Evolutionary conservation across 305 asterid genomes (phyloP).

Genomic region (Nicotiana rustica): DNA sequence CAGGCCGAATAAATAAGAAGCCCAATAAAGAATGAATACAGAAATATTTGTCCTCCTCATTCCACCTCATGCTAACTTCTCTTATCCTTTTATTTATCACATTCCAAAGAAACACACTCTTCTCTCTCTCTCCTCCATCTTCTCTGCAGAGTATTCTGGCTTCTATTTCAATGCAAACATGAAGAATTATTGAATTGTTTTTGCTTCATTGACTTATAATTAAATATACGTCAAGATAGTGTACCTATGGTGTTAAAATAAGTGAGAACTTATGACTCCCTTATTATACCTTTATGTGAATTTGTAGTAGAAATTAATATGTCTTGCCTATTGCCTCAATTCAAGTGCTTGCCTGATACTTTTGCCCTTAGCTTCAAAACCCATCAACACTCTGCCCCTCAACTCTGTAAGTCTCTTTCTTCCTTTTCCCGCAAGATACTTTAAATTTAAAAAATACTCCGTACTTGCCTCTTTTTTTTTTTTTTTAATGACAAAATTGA

Average conservation of each 20-base stretch:
- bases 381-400: slow-evolving; percentile 49
- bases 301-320: slow-evolving; percentile 56
- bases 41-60: not conserved
- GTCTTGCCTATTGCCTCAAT: slow-evolving; percentile 93
- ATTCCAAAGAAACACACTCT: not conserved
- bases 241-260: not conserved
- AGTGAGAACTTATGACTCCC: not conserved
- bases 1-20: not conserved
- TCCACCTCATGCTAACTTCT: slow-evolving; percentile 1
- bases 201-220: not conserved
- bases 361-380: slow-evolving; percentile 57
- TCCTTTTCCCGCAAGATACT: slow-evolving; percentile 21
- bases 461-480: not conserved
- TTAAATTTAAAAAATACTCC: not conserved
- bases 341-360: slow-evolving; percentile 87
- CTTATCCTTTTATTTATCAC: slow-evolving; percentile 11
- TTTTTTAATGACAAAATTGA: not conserved
- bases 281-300: not conserved
- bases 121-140: not conserved
- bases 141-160: not conserved
- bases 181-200: not conserved
- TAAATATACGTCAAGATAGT: not conserved
- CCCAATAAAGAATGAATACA: not conserved
- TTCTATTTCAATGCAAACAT: not conserved
- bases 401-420: slow-evolving; percentile 50